Evolutionary conservation across 164 flowering plant species (phyloP).

Genomic region (Nymphaea thermarum): DNA sequence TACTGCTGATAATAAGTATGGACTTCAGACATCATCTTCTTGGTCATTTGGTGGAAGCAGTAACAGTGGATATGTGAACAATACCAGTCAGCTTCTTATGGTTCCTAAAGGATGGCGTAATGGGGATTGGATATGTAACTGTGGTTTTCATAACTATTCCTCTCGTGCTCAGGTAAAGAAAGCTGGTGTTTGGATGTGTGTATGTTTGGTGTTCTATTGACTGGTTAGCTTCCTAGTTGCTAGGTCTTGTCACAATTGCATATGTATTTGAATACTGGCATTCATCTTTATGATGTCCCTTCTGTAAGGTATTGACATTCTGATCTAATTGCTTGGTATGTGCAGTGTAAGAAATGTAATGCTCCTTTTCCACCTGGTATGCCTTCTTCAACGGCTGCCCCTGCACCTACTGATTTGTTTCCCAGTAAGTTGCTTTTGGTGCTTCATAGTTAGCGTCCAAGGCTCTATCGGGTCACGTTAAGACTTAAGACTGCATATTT

Average conservation of each 20-base stretch:
- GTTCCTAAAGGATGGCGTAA: slow-evolving; percentile 78
- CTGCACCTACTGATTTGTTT: slow-evolving; percentile 15
- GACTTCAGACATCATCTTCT: slow-evolving; percentile 28
- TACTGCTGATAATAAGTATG: slow-evolving; percentile 38
- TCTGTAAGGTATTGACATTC: no score
- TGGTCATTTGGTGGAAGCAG: slow-evolving; percentile 41
- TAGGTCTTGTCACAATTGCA: no score
- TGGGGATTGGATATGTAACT: slow-evolving; percentile 91
- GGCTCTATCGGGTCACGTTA: no score
- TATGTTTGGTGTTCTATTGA: no score
- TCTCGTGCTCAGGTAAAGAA: slow-evolving; percentile 62
- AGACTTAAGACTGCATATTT: no score
- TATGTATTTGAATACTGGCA: no score
- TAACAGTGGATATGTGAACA: slow-evolving; percentile 26
- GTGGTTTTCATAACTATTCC: slow-evolving; percentile 95
- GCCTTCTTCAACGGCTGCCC: slow-evolving; percentile 14
- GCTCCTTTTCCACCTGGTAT: slow-evolving; percentile 46
- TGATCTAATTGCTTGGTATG: not conserved
- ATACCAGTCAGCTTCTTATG: slow-evolving; percentile 27
- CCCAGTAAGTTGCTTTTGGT: slow-evolving; percentile 11
- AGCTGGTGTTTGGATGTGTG: no score
- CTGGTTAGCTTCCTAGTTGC: no score
- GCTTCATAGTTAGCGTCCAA: no score
- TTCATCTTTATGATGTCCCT: no score
- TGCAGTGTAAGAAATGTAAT: slow-evolving; percentile 93